Evolutionary conservation across 2,329 filamentous ascomycete species (phyloP).

Genomic region (Fusarium longipes): DNA sequence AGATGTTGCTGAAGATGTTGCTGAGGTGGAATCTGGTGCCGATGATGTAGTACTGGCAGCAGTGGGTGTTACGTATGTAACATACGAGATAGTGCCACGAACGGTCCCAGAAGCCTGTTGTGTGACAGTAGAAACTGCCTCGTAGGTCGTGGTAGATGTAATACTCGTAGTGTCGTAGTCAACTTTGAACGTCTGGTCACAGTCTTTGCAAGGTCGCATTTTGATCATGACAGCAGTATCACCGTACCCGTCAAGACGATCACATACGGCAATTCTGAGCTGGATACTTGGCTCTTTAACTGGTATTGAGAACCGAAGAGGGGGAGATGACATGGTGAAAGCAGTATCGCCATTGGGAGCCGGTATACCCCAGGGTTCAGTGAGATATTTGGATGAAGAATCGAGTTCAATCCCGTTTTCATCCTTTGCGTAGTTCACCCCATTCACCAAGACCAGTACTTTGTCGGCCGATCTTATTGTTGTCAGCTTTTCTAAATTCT

Average conservation of each 20-base stretch:
- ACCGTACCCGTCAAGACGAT: background rate
- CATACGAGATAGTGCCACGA: background rate
- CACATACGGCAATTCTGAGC: background rate
- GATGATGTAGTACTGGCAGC: background rate
- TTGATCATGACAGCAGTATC: constrained; percentile 1
- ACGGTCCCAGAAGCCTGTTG: background rate
- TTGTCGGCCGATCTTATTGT: background rate
- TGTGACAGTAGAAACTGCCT: background rate
- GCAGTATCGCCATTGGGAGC: background rate
- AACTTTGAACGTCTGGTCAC: background rate
- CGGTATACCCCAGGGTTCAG: background rate
- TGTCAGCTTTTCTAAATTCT: background rate
- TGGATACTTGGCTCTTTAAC: background rate
- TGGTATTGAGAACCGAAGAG: background rate
- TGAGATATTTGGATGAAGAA: background rate
- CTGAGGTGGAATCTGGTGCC: background rate
- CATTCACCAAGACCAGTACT: background rate
- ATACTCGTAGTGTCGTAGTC: background rate
- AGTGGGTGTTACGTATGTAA: background rate
- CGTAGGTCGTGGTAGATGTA: background rate
- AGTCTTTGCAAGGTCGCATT: background rate
- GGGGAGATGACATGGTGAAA: background rate
- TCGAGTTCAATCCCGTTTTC: background rate
- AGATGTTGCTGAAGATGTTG: background rate
- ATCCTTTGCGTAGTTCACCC: background rate